Evolutionary conservation across 2,329 filamentous ascomycete species (phyloP), one percentile per base, ranked within the genome.

Genomic region (Fusarium nanum): DNA sequence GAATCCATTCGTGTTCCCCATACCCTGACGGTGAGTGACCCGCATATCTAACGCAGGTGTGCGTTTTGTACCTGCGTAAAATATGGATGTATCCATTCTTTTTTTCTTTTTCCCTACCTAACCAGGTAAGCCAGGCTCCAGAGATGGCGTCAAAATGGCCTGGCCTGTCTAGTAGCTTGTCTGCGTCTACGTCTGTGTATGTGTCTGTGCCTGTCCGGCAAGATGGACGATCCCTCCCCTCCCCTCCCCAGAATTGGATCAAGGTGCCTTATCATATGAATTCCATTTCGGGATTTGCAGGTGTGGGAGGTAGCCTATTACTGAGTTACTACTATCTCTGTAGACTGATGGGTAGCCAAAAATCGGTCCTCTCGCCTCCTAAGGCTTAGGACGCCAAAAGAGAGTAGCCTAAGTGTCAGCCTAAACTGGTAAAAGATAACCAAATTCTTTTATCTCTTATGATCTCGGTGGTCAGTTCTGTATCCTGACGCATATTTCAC

Each of bases 161-260:
- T 60, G 50, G 18, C 32, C 53, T 44, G 34, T 37, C 34, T 37
- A 37, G 34, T 37, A 37, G 34, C 9, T n/a, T n/a, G 34, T 37
- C 34, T 37, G 9, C 10, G 34, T 37, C 34, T 37, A 5, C 0
- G 32, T 34, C 16, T 34, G 32, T 9, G 32, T 18, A 9, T 34
- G 32, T 9, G 34, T 7, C 34, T 37, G 34, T 37, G 34, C 18
- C 34, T 37, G 45, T 28, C 57, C 57, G 56, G 69, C 25, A 70
- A 67, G 60, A 71, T 71, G 68, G 68, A 47, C 60, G 68, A 71
- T 72, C 68, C 61, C 67, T 56, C 67, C 68, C 68, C 22, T 22
- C 68, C 22, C 5, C 64, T 60, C 67, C 68, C 68, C 64, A 67
- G 70, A 67, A 48, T 53, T 68, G 48, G 58, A 59, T 46, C 47